Conservation (phyloP, 306 rosid species). For the Cicer pinnatifidum region DNA sequence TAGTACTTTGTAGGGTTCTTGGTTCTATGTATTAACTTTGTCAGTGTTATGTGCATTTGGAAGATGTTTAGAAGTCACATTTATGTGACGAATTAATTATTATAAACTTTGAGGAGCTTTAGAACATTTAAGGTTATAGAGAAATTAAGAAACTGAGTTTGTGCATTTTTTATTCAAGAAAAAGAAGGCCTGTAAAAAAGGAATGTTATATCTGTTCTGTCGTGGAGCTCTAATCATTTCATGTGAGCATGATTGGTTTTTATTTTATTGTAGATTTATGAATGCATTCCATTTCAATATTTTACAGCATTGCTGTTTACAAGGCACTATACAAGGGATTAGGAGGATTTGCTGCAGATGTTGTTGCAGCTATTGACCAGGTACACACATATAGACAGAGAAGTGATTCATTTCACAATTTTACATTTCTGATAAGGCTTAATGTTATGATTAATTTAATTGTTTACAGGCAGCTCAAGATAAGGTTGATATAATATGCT, state of each 20-base stretch:
- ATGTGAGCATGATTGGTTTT: constrained; percentile 13
- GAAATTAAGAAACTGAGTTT: too few relatives aligned
- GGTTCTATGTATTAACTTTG: too few relatives aligned
- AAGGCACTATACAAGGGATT: constrained; percentile 90
- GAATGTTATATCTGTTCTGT: neutral
- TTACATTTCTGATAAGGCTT: constrained; percentile 29
- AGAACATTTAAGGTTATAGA: too few relatives aligned
- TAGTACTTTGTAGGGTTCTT: too few relatives aligned
- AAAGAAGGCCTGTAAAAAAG: neutral
- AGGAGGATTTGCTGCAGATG: constrained; percentile 99
- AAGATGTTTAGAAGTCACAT: too few relatives aligned
- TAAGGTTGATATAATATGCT: constrained; percentile 84
- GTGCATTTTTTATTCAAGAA: too few relatives aligned
- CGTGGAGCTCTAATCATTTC: constrained; percentile 19
- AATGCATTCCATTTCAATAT: constrained; percentile 40
- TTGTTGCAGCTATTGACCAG: constrained; percentile 98
- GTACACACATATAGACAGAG: constrained; percentile 47
- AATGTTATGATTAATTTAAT: constrained; percentile 9
- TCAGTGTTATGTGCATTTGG: too few relatives aligned
- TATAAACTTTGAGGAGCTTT: too few relatives aligned
- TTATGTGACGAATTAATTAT: too few relatives aligned
- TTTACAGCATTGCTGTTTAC: constrained; percentile 83
- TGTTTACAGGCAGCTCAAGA: constrained; percentile 90
- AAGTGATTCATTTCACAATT: constrained; percentile 10
- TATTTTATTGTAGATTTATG: constrained; percentile 22